Evolutionary conservation across 306 rosid genomes (phyloP).

Genomic region (Vigna radiata): DNA sequence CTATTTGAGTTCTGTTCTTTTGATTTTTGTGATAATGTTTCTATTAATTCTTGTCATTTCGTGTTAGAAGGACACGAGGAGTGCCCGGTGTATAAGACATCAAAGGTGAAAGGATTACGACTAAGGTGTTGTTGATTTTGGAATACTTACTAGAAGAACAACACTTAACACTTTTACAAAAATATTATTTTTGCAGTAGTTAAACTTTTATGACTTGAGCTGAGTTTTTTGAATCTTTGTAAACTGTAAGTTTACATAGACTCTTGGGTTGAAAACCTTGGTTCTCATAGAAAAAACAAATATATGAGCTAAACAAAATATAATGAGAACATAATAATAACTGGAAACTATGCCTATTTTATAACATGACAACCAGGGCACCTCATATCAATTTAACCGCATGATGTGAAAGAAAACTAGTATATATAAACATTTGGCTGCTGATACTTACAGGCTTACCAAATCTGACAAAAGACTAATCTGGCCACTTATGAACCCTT

Average conservation of each 20-base stretch:
- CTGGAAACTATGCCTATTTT: neutral
- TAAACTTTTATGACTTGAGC: neutral
- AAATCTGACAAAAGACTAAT: slow-evolving; percentile 85
- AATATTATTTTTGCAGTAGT: neutral
- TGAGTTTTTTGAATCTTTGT: neutral
- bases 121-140: neutral
- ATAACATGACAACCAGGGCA: slow-evolving; percentile 34
- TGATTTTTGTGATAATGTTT: neutral
- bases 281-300: slow-evolving; percentile 8
- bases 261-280: neutral
- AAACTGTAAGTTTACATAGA: neutral
- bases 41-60: neutral
- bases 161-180: neutral
- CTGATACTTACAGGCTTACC: slow-evolving; percentile 96
- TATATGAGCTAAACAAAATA: slow-evolving; percentile 7
- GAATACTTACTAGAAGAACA: slow-evolving; percentile 21
- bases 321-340: slow-evolving; percentile 6
- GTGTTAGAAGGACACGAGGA: neutral
- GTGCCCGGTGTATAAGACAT: slow-evolving; percentile 3
- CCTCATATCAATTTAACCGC: slow-evolving; percentile 19
- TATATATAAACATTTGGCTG: slow-evolving; percentile 41
- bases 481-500: slow-evolving; percentile 81
- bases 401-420: slow-evolving; percentile 40
- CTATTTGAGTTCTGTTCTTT: slow-evolving; percentile 10
- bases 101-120: neutral